Conservation (phyloP, 2,329 filamentous ascomycete species). For the Aspergillus sp. region DNA sequence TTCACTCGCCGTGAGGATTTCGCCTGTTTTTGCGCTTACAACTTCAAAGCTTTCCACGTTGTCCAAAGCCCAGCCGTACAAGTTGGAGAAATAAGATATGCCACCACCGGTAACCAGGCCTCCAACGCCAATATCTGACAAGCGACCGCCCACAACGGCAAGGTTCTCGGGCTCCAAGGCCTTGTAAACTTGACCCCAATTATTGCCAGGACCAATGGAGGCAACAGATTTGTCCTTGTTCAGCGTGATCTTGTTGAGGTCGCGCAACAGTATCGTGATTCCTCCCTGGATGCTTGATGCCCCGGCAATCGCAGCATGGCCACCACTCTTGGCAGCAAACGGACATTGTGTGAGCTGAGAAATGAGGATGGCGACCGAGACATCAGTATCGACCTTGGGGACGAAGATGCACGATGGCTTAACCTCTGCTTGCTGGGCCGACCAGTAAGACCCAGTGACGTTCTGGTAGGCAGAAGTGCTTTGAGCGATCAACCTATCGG, state of each 20-base stretch:
- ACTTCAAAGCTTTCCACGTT: conserved; percentile 14
- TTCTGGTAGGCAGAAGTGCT: conserved; percentile 20
- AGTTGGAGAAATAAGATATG: conserved; percentile 10
- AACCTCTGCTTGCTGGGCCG: conserved; percentile 35
- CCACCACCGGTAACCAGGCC: conserved; percentile 25
- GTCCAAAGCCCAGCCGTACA: conserved; percentile 12
- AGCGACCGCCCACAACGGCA: conserved; percentile 35
- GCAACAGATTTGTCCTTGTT: conserved; percentile 28
- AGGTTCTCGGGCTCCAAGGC: conserved; percentile 31
- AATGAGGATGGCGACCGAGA: conserved; percentile 34
- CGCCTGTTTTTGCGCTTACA: conserved; percentile 7
- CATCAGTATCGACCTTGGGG: conserved; percentile 27
- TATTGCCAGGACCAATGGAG: conserved; percentile 34
- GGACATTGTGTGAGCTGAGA: conserved; percentile 32
- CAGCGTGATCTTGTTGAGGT: conserved; percentile 30
- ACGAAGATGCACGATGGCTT: conserved; percentile 37
- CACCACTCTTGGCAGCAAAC: conserved; percentile 59
- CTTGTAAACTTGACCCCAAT: conserved; percentile 36
- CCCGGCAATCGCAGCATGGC: conserved; percentile 57
- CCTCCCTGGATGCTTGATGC: conserved; percentile 51
- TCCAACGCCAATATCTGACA: conserved; percentile 23
- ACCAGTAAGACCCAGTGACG: conserved; percentile 34
- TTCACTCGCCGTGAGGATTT: conserved; percentile 33
- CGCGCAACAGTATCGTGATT: conserved; percentile 34
- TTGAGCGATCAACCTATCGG: conserved; percentile 15